These are phyloP conservation scores for Backusella psychrophila DNA, from an alignment of 192 early-diverging fungal species.

Conservation along the genomic window DNA sequence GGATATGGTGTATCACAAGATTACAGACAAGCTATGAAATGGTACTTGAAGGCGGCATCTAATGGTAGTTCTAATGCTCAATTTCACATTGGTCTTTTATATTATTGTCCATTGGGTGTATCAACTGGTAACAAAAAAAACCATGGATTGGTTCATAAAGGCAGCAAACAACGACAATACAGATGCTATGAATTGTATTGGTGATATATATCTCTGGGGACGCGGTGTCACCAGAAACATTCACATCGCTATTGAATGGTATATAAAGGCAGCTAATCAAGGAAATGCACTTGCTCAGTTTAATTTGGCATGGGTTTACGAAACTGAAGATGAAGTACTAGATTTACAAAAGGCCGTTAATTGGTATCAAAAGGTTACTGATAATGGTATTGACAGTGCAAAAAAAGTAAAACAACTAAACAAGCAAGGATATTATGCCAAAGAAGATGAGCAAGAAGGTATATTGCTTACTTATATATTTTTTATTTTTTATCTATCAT, in stretches of 20 bases:
- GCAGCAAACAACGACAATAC: background rate
- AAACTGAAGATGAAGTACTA: background rate
- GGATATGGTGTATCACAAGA: too few species aligned
- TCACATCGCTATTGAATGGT: background rate
- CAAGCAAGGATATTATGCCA: background rate
- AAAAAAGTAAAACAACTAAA: background rate
- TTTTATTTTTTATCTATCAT: too few species aligned
- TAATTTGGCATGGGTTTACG: background rate
- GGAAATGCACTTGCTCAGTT: background rate
- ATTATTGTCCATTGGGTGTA: too few species aligned
- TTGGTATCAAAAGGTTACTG: background rate
- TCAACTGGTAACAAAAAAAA: too few species aligned
- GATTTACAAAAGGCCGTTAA: background rate
- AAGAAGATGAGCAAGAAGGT: background rate
- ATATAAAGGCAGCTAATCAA: background rate
- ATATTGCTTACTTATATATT: background rate
- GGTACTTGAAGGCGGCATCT: too few species aligned
- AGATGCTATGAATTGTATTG: background rate
- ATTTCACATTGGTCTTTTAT: background rate
- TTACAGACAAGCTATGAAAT: too few species aligned
- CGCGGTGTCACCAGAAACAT: background rate
- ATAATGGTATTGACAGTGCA: background rate
- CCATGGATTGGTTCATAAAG: background rate
- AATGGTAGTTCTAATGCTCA: background rate
- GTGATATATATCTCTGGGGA: rapidly evolving